Conservation (phyloP, 768 basidiomycete species). For the Collybia sp. region DNA sequence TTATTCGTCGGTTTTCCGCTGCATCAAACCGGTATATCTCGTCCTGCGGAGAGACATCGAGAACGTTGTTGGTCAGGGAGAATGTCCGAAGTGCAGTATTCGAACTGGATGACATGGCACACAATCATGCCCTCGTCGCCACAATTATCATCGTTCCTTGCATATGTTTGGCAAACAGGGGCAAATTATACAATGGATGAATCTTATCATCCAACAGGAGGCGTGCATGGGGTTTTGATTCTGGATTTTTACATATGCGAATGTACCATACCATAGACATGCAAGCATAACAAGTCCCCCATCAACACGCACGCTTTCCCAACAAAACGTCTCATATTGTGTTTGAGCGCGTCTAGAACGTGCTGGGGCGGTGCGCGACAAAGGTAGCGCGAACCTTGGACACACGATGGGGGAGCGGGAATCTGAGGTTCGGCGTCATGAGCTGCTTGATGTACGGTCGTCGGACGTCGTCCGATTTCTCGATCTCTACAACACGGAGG, state of each 20-base stretch:
- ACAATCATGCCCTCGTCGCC: no score
- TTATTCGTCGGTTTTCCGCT: conserved; percentile 62
- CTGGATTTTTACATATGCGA: no score
- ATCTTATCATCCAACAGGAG: conserved; percentile 6
- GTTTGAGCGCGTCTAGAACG: conserved; percentile 43
- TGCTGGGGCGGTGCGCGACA: conserved; percentile 70
- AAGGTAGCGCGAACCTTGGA: conserved; percentile 76
- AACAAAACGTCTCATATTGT: no score
- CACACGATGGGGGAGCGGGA: conserved; percentile 94
- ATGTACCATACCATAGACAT: no score
- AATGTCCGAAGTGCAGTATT: conserved; percentile 70
- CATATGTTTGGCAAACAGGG: no score
- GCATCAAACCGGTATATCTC: conserved; percentile 75
- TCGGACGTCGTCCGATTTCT: conserved; percentile 87
- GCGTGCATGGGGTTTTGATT: no score
- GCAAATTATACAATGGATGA: no score
- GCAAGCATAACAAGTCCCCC: no score
- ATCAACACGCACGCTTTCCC: no score
- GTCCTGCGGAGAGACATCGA: conserved; percentile 70
- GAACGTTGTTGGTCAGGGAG: conserved; percentile 64
- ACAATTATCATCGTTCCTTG: no score
- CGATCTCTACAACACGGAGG: conserved; percentile 94
- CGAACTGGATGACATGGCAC: conserved; percentile 23
- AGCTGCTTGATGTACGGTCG: conserved; percentile 99
- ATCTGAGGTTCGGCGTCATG: conserved; percentile 84